A percentile compares a stretch with the other conserved stretches of the same genome.
These are phyloP conservation scores for Arthrobotrys entomopaga DNA, from an alignment of 2,329 filamentous ascomycete genomes.

Conservation along the genomic window DNA sequence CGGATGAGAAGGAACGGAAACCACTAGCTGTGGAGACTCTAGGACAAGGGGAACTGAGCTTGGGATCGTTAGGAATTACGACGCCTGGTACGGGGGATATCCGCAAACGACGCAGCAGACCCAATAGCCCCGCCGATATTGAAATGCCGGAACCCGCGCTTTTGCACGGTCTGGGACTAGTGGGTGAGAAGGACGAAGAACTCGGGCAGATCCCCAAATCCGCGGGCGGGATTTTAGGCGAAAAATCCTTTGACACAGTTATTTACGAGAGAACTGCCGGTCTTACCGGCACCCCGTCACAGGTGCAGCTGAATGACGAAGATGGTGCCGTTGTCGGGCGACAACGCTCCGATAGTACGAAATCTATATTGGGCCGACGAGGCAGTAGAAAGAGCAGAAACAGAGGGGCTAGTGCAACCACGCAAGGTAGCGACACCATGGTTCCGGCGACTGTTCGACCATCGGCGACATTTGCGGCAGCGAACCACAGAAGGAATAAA, in stretches of 20 bases:
- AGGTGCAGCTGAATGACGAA: constrained; percentile 33
- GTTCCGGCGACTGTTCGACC: constrained; percentile 62
- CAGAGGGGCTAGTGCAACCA: constrained; percentile 77
- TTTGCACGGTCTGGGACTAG: constrained; percentile 40
- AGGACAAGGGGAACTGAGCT: constrained; percentile 85
- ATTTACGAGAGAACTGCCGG: constrained; percentile 28
- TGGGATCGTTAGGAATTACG: constrained; percentile 83
- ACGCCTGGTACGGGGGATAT: constrained; percentile 18
- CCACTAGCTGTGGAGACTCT: constrained; percentile 87
- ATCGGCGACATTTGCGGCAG: constrained; percentile 88
- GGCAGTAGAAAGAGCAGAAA: constrained; percentile 77
- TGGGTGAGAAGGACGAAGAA: constrained; percentile 48
- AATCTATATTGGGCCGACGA: constrained; percentile 64
- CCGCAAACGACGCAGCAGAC: constrained; percentile 34
- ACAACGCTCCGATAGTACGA: constrained; percentile 39
- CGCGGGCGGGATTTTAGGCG: constrained; percentile 31
- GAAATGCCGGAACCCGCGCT: constrained; percentile 42
- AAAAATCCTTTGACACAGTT: constrained; percentile 50
- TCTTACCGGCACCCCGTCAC: constrained; percentile 18
- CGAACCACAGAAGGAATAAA: constrained; percentile 92
- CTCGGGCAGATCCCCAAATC: constrained; percentile 48
- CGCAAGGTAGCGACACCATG: constrained; percentile 35
- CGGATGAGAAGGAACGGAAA: constrained; percentile 66
- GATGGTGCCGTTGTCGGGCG: constrained; percentile 11
- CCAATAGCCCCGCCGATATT: constrained; percentile 32